phyloP scores from a whole-genome alignment of 1,284 basidiomycete genomes.

The Sanghuangporus weigelae region DNA sequence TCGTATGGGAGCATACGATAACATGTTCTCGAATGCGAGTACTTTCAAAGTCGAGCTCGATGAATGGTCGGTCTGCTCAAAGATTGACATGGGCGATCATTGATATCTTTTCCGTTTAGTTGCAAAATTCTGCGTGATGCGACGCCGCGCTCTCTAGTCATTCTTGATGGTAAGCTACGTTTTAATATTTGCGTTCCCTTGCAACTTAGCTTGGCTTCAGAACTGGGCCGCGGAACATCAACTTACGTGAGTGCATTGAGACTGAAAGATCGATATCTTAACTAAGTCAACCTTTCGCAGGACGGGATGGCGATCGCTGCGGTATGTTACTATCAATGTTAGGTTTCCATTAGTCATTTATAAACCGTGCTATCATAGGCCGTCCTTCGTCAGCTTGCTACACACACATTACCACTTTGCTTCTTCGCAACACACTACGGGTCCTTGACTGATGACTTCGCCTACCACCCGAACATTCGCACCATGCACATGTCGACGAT shows the following conservation, averaged over 20 bases:
- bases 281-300: constrained; percentile 37
- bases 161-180: constrained; percentile 75
- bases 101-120: constrained; percentile 33
- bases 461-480: constrained; percentile 88
- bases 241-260: constrained; percentile 57
- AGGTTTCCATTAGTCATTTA: neutral
- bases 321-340: constrained; percentile 34
- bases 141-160: constrained; percentile 87
- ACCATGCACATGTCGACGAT: constrained; percentile 94
- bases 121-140: constrained; percentile 90
- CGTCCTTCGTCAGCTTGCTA: constrained; percentile 90
- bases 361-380: constrained; percentile 40
- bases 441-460: constrained; percentile 80
- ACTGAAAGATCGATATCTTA: neutral
- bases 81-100: neutral
- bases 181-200: neutral
- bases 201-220: constrained; percentile 34
- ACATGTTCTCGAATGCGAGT: constrained; percentile 93
- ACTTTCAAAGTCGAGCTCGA: constrained; percentile 97
- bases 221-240: constrained; percentile 85
- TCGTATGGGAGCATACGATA: constrained; percentile 98
- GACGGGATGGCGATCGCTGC: constrained; percentile 96
- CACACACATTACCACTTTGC: constrained; percentile 80
- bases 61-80: constrained; percentile 63
- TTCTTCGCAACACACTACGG: constrained; percentile 90